Percentiles rank a stretch among this genome's conserved stretches.
Conservation (phyloP, 768 basidiomycete genomes). For the Termitomyces sp. region DNA sequence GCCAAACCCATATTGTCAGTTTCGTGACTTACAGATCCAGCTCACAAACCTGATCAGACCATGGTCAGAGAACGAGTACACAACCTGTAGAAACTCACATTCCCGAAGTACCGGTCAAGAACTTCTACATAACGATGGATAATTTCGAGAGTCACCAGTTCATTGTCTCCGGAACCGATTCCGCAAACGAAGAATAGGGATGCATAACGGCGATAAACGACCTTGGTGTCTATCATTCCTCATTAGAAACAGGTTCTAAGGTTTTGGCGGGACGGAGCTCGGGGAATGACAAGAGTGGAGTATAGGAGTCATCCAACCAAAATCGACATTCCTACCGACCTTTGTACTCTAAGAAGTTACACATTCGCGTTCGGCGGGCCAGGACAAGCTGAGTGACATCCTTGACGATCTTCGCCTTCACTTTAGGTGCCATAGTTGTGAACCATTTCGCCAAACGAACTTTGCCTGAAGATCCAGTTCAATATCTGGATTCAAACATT, state of each 20-base stretch:
- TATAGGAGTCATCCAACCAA: not conserved
- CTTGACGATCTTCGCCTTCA: constrained; percentile 95
- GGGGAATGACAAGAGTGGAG: not conserved
- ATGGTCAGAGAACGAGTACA: constrained; percentile 4
- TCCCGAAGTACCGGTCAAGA: constrained; percentile 88
- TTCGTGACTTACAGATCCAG: constrained; percentile 73
- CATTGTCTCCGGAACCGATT: constrained; percentile 81
- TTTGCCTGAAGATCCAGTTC: constrained; percentile 57
- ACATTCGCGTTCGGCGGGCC: constrained; percentile 94
- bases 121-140: constrained; percentile 94
- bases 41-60: constrained; percentile 73
- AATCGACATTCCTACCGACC: constrained; percentile 42
- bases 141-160: constrained; percentile 86
- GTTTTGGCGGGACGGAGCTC: constrained; percentile 1
- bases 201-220: constrained; percentile 93
- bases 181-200: constrained; percentile 94
- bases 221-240: constrained; percentile 65
- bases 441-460: constrained; percentile 99
- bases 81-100: constrained; percentile 47
- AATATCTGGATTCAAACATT: constrained; percentile 3
- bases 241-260: constrained; percentile 7
- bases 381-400: constrained; percentile 98
- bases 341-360: constrained; percentile 99
- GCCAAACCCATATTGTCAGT: not conserved
- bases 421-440: constrained; percentile 85